Conservation (phyloP, 2,329 filamentous ascomycete genomes). For the Macrophomina tecta region DNA sequence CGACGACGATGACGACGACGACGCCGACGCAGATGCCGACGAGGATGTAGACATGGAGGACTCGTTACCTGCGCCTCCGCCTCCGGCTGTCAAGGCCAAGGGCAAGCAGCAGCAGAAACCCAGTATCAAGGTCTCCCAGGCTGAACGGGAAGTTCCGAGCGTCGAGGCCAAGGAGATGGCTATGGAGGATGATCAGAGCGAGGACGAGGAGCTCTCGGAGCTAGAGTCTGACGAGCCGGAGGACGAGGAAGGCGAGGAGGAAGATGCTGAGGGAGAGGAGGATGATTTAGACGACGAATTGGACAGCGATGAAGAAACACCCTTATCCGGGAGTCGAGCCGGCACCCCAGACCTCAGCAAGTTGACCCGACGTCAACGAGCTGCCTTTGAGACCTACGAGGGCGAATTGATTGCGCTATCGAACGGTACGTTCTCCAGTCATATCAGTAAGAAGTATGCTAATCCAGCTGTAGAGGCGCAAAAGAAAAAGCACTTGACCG, state of each 20-base stretch:
- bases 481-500: slow-evolving; percentile 74
- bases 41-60: slow-evolving; percentile 33
- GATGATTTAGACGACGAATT: slow-evolving; percentile 53
- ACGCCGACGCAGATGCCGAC: slow-evolving; percentile 30
- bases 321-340: slow-evolving; percentile 58
- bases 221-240: slow-evolving; percentile 48
- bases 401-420: slow-evolving; percentile 58
- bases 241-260: slow-evolving; percentile 48
- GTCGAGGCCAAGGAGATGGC: slow-evolving; percentile 57
- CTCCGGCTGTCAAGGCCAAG: slow-evolving; percentile 29
- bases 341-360: slow-evolving; percentile 69
- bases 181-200: slow-evolving; percentile 54
- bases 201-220: slow-evolving; percentile 50
- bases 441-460: slow-evolving; percentile 36
- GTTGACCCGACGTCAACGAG: slow-evolving; percentile 72
- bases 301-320: slow-evolving; percentile 57
- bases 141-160: slow-evolving; percentile 37
- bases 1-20: slow-evolving; percentile 33
- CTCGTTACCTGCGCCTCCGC: slow-evolving; percentile 38
- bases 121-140: slow-evolving; percentile 40
- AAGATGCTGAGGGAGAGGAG: slow-evolving; percentile 45
- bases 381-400: slow-evolving; percentile 60
- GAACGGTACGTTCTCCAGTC: slow-evolving; percentile 45
- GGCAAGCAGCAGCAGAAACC: slow-evolving; percentile 44
- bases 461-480: slow-evolving; percentile 61